Base-by-base conservation (phyloP, 1,284 basidiomycete species). In the Rhodofomes roseus region DNA sequence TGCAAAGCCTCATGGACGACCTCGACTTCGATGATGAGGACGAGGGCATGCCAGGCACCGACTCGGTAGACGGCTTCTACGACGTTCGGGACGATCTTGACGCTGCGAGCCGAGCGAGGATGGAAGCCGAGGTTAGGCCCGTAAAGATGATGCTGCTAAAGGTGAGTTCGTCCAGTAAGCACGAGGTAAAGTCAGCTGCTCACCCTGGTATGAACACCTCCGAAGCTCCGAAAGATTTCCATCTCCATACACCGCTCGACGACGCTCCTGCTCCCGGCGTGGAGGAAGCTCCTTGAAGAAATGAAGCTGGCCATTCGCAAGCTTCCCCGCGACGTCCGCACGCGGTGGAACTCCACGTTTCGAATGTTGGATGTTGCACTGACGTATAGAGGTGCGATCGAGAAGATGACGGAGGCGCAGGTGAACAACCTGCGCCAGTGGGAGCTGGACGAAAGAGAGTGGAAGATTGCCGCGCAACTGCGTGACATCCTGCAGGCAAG, bases 281-380 rank as follows among this genome's bases (percentile, higher is more conserved):
- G 43, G 66, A 14, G 59, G 73, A 4, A 40, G 1, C 46, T 58
- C 2, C 41, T 73, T 1, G 40, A 61, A 0, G 46, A 50, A 1
- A 1, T 48, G 22, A n/a, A 27, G 14, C 43, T 75, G 5, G 7
- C 25, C 0, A 23, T 58, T 0, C 52, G 60, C 1, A 59, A 67
- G 1, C 69, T 77, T 36, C 75, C 71, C 0, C 67, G 67, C 0
- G 68, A 77, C 54, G 70, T 77, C 0, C 22, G 55, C 23, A 77
- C 72, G 0, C 54, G 68, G 0, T 77, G 74, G 76, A 77, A 74
- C 54, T 74, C 68, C 0, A 77, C 71, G 0, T 73, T 62, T 51
- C 60, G 22, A 14, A 44, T 44, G 43, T 22, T 44, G 22, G 22
- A 23, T 9, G 22, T 44, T 23, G 43, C 22, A 12, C 22, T 44